Conservation (phyloP, 2,329 filamentous ascomycete species). For the Dactylonectria macrodidyma region DNA sequence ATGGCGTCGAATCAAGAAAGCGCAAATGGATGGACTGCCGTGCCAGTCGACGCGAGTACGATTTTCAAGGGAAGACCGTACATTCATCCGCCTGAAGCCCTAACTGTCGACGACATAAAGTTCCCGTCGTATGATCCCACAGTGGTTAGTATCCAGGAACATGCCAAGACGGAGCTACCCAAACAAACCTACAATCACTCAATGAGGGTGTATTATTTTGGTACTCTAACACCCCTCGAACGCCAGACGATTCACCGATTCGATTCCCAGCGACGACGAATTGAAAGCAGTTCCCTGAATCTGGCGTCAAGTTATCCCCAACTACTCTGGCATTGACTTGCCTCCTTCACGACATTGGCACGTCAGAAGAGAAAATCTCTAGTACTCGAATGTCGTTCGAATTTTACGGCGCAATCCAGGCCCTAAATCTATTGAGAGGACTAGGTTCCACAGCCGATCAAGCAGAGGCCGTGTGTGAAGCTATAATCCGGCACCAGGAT, state of each 20-base stretch:
- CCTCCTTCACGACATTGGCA: conserved; percentile 83
- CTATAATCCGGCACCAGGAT: conserved; percentile 80
- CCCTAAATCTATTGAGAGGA: conserved; percentile 67
- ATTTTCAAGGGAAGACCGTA: conserved; percentile 59
- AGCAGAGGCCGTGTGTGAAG: conserved; percentile 78
- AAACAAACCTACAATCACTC: conserved; percentile 78
- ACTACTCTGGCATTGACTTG: conserved; percentile 72
- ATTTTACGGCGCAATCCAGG: conserved; percentile 76
- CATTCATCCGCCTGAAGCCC: conserved; percentile 53
- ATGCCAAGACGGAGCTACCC: conserved; percentile 65
- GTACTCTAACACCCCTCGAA: conserved; percentile 52
- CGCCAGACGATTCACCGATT: neutral
- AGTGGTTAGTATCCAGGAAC: conserved; percentile 61
- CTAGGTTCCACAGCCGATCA: conserved; percentile 66
- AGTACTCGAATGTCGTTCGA: conserved; percentile 79
- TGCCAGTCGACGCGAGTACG: conserved; percentile 58
- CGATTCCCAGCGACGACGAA: conserved; percentile 57
- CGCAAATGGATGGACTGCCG: conserved; percentile 61
- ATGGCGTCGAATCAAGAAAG: too few species aligned
- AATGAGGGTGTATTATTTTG: conserved; percentile 79
- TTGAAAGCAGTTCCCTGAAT: conserved; percentile 59
- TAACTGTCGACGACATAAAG: conserved; percentile 57
- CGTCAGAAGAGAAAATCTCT: conserved; percentile 69
- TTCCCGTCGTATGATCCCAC: conserved; percentile 64
- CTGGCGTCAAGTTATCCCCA: conserved; percentile 54